phyloP scores from a whole-genome alignment of 257 asterid species.

The Nyctanthes arbortristis region DNA sequence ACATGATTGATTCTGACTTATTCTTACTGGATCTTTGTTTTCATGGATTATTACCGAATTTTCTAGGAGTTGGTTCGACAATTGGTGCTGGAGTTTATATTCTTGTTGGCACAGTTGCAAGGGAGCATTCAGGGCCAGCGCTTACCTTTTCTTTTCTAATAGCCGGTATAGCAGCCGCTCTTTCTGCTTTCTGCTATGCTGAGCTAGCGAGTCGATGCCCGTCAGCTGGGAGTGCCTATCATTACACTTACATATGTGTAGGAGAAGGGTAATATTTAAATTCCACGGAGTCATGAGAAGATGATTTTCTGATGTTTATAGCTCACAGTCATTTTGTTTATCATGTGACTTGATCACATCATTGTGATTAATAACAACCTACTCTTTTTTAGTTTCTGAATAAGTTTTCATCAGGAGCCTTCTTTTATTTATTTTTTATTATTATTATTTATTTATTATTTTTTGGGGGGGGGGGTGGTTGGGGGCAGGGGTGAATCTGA shows the following conservation, averaged over 20 bases:
- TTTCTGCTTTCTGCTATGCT: conserved; percentile 94
- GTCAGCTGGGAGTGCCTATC: conserved; percentile 99
- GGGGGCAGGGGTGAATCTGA: no score
- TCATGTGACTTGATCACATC: background rate
- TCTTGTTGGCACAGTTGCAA: conserved; percentile 93
- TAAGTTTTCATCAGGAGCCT: background rate
- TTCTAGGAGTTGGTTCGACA: conserved; percentile 88
- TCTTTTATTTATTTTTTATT: no score
- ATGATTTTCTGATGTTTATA: conserved; percentile 9
- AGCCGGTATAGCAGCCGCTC: conserved; percentile 97
- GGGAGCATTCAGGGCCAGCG: conserved; percentile 96
- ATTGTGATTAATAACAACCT: background rate
- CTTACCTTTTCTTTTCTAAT: conserved; percentile 84
- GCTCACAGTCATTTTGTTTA: background rate
- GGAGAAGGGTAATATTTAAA: conserved; percentile 77
- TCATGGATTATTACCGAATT: conserved; percentile 6
- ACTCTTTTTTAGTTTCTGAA: background rate
- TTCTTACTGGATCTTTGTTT: conserved; percentile 21
- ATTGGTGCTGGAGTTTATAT: conserved; percentile 97
- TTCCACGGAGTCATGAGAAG: background rate
- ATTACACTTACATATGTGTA: conserved; percentile 86
- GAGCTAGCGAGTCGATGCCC: conserved; percentile 95
- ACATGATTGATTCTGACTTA: no score
- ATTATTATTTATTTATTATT: no score
- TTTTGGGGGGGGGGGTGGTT: no score